phyloP scores from a whole-genome alignment of 2,329 filamentous ascomycete genomes.

The Colletotrichum sp. region DNA sequence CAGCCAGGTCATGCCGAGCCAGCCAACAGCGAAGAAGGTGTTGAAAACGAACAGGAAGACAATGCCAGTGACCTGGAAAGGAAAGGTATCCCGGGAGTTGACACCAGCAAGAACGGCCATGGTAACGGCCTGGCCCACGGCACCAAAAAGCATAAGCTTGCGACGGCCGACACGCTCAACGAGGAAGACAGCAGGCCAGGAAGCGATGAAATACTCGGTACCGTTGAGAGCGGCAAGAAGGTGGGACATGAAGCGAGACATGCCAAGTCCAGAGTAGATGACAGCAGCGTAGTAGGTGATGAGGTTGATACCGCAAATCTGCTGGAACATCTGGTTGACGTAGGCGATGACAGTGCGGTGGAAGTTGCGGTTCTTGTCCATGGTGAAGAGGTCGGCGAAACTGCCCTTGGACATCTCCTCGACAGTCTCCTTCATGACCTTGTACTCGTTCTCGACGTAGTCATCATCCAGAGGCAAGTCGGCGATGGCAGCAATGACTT shows the following conservation, averaged over 20 bases:
- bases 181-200: constrained; percentile 64
- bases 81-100: constrained; percentile 31
- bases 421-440: constrained; percentile 65
- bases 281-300: constrained; percentile 30
- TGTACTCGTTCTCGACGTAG: constrained; percentile 59
- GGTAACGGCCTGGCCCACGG: constrained; percentile 64
- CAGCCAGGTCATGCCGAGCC: constrained; percentile 67
- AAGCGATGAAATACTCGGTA: constrained; percentile 51
- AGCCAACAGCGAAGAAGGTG: constrained; percentile 64
- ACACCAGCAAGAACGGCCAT: constrained; percentile 67
- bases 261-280: constrained; percentile 47
- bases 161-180: constrained; percentile 72
- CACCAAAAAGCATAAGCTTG: constrained; percentile 74
- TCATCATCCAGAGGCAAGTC: constrained; percentile 50
- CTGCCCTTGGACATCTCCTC: constrained; percentile 61
- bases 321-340: constrained; percentile 61
- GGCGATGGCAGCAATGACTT: constrained; percentile 45
- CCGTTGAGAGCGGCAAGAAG: constrained; percentile 61
- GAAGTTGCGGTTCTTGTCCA: constrained; percentile 59
- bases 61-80: constrained; percentile 33
- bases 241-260: constrained; percentile 59
- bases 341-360: constrained; percentile 61
- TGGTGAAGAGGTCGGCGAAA: constrained; percentile 64
- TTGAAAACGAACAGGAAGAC: constrained; percentile 67
- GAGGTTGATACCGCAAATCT: constrained; percentile 36